Conservation (phyloP, 306 rosid species). For the Luffa acutangula region DNA sequence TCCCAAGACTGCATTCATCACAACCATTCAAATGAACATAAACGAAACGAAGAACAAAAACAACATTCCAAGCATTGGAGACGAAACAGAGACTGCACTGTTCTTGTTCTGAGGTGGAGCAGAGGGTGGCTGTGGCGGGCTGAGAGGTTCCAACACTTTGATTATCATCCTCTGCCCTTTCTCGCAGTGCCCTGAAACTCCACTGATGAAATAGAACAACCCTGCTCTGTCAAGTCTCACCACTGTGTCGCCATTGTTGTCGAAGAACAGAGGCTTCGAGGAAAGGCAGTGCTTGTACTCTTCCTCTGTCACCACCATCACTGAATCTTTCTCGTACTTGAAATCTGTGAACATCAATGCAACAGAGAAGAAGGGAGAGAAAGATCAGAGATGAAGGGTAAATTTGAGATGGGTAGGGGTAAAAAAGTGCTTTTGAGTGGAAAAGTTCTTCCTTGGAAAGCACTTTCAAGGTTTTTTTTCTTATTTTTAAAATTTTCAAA, state of each 20-base stretch:
- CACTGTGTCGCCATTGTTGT: constrained; percentile 42
- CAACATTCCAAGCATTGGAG: constrained; percentile 11
- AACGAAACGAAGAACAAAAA: constrained; percentile 3
- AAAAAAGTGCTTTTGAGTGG: too few species aligned
- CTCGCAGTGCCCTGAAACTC: constrained; percentile 61
- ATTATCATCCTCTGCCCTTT: constrained; percentile 61
- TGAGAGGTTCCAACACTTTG: constrained; percentile 49
- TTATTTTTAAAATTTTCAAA: too few species aligned
- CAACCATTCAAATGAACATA: constrained; percentile 13
- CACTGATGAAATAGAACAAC: constrained; percentile 78
- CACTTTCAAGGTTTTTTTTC: too few species aligned
- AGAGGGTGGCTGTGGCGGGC: constrained; percentile 31
- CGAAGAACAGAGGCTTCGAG: constrained; percentile 46
- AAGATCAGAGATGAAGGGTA: too few species aligned
- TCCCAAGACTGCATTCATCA: background rate
- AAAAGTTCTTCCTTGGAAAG: too few species aligned
- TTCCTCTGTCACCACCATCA: constrained; percentile 57
- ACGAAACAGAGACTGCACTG: constrained; percentile 16
- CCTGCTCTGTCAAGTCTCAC: constrained; percentile 43
- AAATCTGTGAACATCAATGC: constrained; percentile 26
- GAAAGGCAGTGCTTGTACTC: constrained; percentile 58
- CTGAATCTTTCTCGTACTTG: constrained; percentile 59
- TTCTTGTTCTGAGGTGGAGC: background rate
- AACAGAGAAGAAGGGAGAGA: background rate
- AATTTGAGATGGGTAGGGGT: too few species aligned